Evolutionary conservation across 768 basidiomycete species (phyloP).

Genomic region (Sporobolomyces pararoseus): DNA sequence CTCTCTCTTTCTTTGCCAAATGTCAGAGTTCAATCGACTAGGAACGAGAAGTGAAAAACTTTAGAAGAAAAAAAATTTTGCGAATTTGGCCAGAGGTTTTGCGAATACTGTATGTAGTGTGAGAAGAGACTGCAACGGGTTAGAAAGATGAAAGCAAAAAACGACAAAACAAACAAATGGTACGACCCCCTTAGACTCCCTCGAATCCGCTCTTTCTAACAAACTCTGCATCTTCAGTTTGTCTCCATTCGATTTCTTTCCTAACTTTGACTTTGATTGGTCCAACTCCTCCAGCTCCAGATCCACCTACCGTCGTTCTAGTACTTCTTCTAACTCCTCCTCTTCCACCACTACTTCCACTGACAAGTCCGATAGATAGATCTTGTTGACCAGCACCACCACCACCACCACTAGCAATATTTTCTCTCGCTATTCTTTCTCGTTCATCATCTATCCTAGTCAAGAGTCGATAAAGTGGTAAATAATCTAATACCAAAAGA

Average conservation of each 20-base stretch:
- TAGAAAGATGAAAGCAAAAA: not conserved
- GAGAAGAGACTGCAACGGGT: no score
- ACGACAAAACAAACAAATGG: not conserved
- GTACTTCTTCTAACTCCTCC: constrained; percentile 1
- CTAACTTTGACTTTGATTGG: not conserved
- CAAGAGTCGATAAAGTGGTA: constrained; percentile 65
- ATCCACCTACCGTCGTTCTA: not conserved
- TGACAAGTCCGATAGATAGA: no score
- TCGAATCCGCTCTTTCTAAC: constrained; percentile 24
- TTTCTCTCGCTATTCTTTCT: constrained; percentile 23
- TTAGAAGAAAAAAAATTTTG: no score
- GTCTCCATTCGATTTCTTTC: not conserved
- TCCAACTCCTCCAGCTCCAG: not conserved
- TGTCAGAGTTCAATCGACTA: no score
- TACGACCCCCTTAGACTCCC: not conserved
- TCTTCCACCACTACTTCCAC: not conserved
- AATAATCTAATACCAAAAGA: constrained; percentile 63
- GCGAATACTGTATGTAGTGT: no score
- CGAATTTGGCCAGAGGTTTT: no score
- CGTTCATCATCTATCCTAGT: constrained; percentile 62
- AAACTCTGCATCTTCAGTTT: constrained; percentile 9
- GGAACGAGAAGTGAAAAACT: no score
- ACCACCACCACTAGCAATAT: not conserved
- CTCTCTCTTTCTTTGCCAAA: no score
- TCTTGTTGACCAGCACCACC: not conserved